phyloP scores from a whole-genome alignment of 2,329 filamentous ascomycete genomes.

The Curvularia lunata region DNA sequence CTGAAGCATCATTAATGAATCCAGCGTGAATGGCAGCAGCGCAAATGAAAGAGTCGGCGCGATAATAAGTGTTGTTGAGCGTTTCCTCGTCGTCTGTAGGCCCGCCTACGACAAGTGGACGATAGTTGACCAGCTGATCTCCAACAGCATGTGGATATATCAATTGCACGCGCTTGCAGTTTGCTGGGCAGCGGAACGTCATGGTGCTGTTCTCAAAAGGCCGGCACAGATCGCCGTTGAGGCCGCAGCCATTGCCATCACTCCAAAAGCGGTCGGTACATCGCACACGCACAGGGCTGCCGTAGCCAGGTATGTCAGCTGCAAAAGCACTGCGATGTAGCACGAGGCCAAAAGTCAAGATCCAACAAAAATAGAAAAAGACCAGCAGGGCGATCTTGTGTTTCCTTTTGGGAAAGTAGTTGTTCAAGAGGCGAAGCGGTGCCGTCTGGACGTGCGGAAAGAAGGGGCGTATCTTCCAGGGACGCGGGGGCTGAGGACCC shows the following conservation, averaged over 20 bases:
- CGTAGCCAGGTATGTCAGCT: conserved; percentile 70
- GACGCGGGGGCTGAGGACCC: conserved; percentile 57
- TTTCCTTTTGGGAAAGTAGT: conserved; percentile 63
- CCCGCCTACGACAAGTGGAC: conserved; percentile 62
- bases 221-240: conserved; percentile 76
- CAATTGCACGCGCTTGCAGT: conserved; percentile 69
- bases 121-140: conserved; percentile 65
- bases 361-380: conserved; percentile 69
- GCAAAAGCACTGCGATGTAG: conserved; percentile 67
- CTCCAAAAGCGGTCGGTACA: conserved; percentile 74
- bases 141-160: conserved; percentile 79
- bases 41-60: conserved; percentile 89
- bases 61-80: conserved; percentile 68
- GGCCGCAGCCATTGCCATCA: conserved; percentile 72
- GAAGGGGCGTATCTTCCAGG: conserved; percentile 58
- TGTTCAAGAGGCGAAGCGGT: conserved; percentile 69
- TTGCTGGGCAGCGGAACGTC: conserved; percentile 76
- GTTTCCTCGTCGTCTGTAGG: conserved; percentile 50
- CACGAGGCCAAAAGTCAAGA: conserved; percentile 72
- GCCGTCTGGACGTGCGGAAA: conserved; percentile 71
- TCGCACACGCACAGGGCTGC: conserved; percentile 67
- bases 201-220: conserved; percentile 75
- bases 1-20: conserved; percentile 71
- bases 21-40: conserved; percentile 84
- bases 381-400: conserved; percentile 67